These are phyloP conservation scores for Salix viminalis DNA, from an alignment of 345 rosid genomes.

Conservation along the genomic window DNA sequence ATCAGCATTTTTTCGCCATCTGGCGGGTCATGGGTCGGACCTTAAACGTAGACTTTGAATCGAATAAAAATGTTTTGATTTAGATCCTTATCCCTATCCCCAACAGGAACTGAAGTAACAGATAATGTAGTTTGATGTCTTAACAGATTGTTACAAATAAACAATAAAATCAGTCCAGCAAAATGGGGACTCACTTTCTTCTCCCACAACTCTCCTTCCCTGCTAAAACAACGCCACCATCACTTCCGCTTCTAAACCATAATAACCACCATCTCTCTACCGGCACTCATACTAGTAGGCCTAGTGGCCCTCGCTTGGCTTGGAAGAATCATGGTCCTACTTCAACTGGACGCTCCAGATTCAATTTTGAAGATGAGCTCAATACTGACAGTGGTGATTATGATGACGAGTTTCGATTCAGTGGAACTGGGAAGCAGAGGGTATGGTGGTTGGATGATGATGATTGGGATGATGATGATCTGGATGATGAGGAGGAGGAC, in stretches of 20 bases:
- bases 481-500: constrained; percentile 32
- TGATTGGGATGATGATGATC: constrained; percentile 13
- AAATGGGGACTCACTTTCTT: not conserved
- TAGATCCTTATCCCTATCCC: too few relatives aligned
- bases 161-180: too few relatives aligned
- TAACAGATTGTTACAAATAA: too few relatives aligned
- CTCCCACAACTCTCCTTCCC: not conserved
- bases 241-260: constrained; percentile 6
- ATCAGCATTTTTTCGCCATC: too few relatives aligned
- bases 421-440: constrained; percentile 13
- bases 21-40: too few relatives aligned
- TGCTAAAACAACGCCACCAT: not conserved
- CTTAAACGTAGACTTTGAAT: too few relatives aligned
- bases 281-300: not conserved
- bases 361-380: constrained; percentile 17
- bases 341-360: constrained; percentile 8
- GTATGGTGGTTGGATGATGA: constrained; percentile 25
- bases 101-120: too few relatives aligned
- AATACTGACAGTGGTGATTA: constrained; percentile 16
- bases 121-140: too few relatives aligned
- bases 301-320: not conserved
- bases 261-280: not conserved
- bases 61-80: too few relatives aligned
- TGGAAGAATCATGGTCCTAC: not conserved
- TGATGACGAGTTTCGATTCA: constrained; percentile 21